Evolutionary conservation across 192 early-diverging fungal genomes (phyloP).

Genomic region (Entophlyctis luteolus): DNA sequence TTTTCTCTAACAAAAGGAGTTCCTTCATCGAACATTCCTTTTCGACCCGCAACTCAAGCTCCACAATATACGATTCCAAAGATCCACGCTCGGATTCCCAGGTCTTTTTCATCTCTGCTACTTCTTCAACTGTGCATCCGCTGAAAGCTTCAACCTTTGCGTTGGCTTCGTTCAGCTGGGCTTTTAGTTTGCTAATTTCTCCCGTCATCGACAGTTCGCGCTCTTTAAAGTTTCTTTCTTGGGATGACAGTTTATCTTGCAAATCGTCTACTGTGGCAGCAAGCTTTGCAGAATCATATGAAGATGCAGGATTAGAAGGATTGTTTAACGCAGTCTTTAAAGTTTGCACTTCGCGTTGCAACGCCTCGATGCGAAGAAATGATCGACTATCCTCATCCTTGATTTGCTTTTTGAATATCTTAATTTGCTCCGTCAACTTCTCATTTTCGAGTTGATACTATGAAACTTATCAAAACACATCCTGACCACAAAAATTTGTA

Average conservation of each 20-base stretch:
- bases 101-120: background rate
- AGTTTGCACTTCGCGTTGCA: conserved; percentile 19
- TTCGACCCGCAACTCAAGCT: conserved; percentile 23
- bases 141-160: background rate
- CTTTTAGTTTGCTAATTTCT: conserved; percentile 15
- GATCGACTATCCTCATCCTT: conserved; percentile 27
- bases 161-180: conserved; percentile 16
- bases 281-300: conserved; percentile 3
- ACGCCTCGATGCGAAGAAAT: conserved; percentile 21
- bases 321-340: conserved; percentile 1
- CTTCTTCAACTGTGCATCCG: conserved; percentile 19
- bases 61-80: conserved; percentile 23
- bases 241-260: conserved; percentile 3
- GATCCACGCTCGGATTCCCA: background rate
- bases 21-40: conserved; percentile 10
- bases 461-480: too few relatives aligned
- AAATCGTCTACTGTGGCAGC: conserved; percentile 14
- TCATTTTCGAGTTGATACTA: conserved; percentile 34
- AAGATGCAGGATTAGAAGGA: background rate
- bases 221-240: background rate
- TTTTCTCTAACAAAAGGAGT: conserved; percentile 13
- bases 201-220: background rate
- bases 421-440: conserved; percentile 22
- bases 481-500: too few relatives aligned
- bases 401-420: background rate